A percentile compares a stretch with the other conserved stretches of the same genome.
Evolutionary conservation across 2,329 filamentous ascomycete species (phyloP).

Genomic region (Dichotomopilus funicola): DNA sequence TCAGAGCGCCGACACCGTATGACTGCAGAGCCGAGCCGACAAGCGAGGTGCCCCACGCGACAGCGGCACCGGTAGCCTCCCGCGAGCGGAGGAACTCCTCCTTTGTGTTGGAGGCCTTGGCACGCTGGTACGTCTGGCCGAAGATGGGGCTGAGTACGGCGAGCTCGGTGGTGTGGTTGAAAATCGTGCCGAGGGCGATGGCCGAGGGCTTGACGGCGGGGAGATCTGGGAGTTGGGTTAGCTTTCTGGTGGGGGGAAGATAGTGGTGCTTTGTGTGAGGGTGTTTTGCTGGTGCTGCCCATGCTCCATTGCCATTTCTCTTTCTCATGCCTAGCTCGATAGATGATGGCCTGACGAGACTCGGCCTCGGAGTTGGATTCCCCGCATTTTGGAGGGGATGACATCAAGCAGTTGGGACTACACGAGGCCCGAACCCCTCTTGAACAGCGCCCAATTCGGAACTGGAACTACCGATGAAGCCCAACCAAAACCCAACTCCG

Average conservation of each 20-base stretch:
- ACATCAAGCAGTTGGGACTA: neutral
- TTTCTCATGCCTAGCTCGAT: neutral
- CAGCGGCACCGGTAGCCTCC: slow-evolving; percentile 80
- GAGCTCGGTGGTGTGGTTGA: slow-evolving; percentile 88
- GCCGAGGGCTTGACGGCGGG: slow-evolving; percentile 91
- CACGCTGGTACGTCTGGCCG: slow-evolving; percentile 88
- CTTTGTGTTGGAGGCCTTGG: slow-evolving; percentile 85
- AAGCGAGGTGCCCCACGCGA: slow-evolving; percentile 85
- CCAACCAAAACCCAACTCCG: neutral
- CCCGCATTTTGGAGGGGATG: neutral
- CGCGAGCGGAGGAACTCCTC: slow-evolving; percentile 94
- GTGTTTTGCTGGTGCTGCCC: neutral
- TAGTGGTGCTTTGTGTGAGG: neutral
- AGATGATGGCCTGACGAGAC: too few species aligned
- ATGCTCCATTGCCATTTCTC: neutral
- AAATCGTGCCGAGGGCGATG: slow-evolving; percentile 90
- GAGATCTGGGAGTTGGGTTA: slow-evolving; percentile 39
- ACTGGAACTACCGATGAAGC: too few species aligned
- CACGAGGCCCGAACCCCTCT: neutral
- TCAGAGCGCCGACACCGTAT: slow-evolving; percentile 82
- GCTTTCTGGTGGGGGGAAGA: neutral
- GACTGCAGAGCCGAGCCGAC: slow-evolving; percentile 82
- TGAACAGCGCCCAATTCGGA: too few species aligned
- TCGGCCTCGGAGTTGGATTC: neutral
- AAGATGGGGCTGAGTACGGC: slow-evolving; percentile 85